These are phyloP conservation scores for Amphichorda felina DNA, from an alignment of 2,329 filamentous ascomycete genomes.

Conservation along the genomic window DNA sequence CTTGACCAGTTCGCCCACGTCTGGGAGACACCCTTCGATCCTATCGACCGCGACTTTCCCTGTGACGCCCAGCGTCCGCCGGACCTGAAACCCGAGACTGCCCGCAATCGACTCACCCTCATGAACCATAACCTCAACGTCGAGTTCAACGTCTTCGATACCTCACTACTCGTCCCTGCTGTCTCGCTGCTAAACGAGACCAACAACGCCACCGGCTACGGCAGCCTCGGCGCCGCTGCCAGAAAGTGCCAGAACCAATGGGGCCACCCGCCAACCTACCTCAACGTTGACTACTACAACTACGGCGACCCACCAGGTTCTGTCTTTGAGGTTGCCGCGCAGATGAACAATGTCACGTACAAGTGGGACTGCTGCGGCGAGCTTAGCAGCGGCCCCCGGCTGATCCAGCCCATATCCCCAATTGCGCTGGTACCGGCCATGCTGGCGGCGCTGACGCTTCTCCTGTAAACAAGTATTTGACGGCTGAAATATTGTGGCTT, in stretches of 20 bases:
- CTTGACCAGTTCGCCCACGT: constrained; percentile 80
- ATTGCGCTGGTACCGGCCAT: neutral
- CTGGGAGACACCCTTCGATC: constrained; percentile 87
- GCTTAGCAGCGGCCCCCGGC: constrained; percentile 3
- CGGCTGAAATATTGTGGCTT: too few species aligned
- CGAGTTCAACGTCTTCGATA: constrained; percentile 54
- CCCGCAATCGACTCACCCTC: constrained; percentile 59
- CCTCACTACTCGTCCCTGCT: constrained; percentile 59
- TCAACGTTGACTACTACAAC: constrained; percentile 83
- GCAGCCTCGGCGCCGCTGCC: constrained; percentile 53
- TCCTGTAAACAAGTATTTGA: too few species aligned
- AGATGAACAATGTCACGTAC: constrained; percentile 63
- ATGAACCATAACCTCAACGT: constrained; percentile 88
- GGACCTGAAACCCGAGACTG: constrained; percentile 38
- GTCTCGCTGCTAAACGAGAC: constrained; percentile 58
- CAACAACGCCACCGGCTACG: constrained; percentile 53
- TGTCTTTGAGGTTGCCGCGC: constrained; percentile 63
- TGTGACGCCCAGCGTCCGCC: constrained; percentile 72
- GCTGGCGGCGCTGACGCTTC: neutral
- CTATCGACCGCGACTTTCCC: constrained; percentile 51
- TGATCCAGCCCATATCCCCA: neutral
- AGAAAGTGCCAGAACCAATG: constrained; percentile 51
- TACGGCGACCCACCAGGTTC: constrained; percentile 52
- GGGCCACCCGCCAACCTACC: constrained; percentile 60
- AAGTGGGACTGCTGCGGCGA: constrained; percentile 42